These are phyloP conservation scores for Naganishia friedmannii DNA, from an alignment of 768 basidiomycete genomes.

Conservation along the genomic window DNA sequence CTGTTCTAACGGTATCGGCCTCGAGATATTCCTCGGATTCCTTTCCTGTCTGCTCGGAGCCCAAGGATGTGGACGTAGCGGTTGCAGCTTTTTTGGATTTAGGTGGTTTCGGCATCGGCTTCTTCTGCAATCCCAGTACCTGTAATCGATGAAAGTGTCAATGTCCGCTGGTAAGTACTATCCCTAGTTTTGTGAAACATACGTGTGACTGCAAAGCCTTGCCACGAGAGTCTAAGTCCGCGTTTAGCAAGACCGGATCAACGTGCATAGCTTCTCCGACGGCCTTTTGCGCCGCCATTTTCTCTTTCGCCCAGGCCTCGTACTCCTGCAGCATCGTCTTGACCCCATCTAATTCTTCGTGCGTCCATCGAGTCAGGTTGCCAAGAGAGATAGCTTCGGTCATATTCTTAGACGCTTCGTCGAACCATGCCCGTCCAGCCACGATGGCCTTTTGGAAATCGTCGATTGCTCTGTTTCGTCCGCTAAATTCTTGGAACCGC, in stretches of 20 bases:
- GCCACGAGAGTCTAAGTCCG: constrained; percentile 26
- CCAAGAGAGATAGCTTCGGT: constrained; percentile 64
- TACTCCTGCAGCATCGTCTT: constrained; percentile 74
- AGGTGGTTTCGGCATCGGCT: constrained; percentile 29
- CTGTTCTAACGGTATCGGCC: constrained; percentile 16
- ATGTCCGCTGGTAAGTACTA: neutral
- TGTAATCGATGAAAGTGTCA: neutral
- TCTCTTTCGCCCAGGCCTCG: constrained; percentile 76
- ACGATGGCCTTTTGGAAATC: constrained; percentile 74
- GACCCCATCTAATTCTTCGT: constrained; percentile 76
- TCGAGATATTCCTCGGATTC: constrained; percentile 1
- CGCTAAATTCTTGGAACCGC: constrained; percentile 83
- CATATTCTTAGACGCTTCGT: constrained; percentile 71
- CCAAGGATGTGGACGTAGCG: constrained; percentile 7
- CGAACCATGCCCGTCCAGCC: constrained; percentile 66
- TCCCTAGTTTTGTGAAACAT: neutral
- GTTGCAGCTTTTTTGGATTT: constrained; percentile 6
- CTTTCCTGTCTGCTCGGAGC: constrained; percentile 8
- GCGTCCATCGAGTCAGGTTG: constrained; percentile 74
- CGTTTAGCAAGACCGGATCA: constrained; percentile 25
- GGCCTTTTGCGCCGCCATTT: constrained; percentile 54
- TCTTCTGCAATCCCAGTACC: constrained; percentile 25
- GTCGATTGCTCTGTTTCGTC: constrained; percentile 77
- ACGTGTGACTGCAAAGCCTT: constrained; percentile 27
- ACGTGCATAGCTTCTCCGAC: constrained; percentile 12